Conservation (phyloP, 257 asterid species). For the Jacaranda copaia region DNA sequence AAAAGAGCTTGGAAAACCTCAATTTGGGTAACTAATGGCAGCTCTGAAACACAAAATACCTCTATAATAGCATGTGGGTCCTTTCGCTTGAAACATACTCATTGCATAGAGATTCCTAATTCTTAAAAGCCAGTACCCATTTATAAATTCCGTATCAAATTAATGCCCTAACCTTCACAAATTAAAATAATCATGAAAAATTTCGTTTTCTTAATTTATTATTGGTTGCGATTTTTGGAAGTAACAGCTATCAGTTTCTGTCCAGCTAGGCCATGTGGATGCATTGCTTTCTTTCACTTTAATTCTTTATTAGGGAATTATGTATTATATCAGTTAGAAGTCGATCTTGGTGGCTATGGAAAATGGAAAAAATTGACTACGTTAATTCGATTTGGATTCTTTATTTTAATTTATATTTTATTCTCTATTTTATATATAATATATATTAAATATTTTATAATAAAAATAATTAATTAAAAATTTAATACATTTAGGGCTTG, state of each 20-base stretch:
- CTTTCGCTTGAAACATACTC: slow-evolving; percentile 60
- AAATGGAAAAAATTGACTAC: slow-evolving; percentile 1
- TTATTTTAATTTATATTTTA: not conserved
- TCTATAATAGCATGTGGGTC: slow-evolving; percentile 49
- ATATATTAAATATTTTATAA: too few relatives aligned
- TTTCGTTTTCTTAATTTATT: not conserved
- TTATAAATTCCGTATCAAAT: slow-evolving; percentile 21
- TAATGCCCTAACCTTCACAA: slow-evolving; percentile 17
- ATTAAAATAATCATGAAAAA: not conserved
- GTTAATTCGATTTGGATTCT: not conserved
- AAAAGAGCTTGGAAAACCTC: slow-evolving; percentile 36
- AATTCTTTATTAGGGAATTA: slow-evolving; percentile 20
- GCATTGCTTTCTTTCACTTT: slow-evolving; percentile 32
- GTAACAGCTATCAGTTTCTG: slow-evolving; percentile 47
- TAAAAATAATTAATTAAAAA: too few relatives aligned
- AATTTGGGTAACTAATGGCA: slow-evolving; percentile 48
- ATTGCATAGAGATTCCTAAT: slow-evolving; percentile 54
- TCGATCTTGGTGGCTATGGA: slow-evolving; percentile 6
- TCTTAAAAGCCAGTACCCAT: slow-evolving; percentile 31
- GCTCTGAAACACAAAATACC: slow-evolving; percentile 53
- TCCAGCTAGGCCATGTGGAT: slow-evolving; percentile 78
- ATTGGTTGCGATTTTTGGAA: slow-evolving; percentile 36
- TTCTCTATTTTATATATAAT: too few relatives aligned
- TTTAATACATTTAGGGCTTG: too few relatives aligned
- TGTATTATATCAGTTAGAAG: not conserved